phyloP scores from a whole-genome alignment of 2,329 filamentous ascomycete genomes.

The Tolypocladium album region DNA sequence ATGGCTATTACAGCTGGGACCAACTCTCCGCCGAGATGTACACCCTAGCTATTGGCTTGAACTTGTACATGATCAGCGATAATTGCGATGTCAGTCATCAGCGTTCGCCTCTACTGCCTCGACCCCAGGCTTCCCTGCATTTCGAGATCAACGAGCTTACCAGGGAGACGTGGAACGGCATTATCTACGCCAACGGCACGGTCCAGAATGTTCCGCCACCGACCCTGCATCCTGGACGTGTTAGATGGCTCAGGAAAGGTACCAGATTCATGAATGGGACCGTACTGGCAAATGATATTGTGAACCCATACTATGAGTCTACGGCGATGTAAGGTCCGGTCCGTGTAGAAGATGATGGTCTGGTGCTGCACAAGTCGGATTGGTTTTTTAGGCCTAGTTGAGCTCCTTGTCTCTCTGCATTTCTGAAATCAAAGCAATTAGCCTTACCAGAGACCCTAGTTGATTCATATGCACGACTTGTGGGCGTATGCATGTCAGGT shows the following conservation, averaged over 20 bases:
- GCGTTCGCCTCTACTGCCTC: slow-evolving; percentile 12
- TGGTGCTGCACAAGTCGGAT: background rate
- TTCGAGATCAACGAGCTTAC: background rate
- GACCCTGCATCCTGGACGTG: background rate
- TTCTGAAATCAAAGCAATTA: no score
- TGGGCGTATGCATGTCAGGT: no score
- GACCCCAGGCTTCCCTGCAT: background rate
- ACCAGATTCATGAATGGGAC: background rate
- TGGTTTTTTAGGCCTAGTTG: background rate
- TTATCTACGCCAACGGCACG: slow-evolving; percentile 20
- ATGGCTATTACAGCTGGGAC: slow-evolving; percentile 13
- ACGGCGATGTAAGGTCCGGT: background rate
- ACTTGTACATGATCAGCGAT: slow-evolving; percentile 21
- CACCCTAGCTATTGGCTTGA: slow-evolving; percentile 15
- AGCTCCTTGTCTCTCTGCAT: no score
- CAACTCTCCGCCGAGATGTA: slow-evolving; percentile 20
- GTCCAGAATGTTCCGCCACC: slow-evolving; percentile 9
- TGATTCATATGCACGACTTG: no score
- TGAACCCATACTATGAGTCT: background rate
- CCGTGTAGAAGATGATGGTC: background rate
- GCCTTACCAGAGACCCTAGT: no score
- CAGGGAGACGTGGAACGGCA: slow-evolving; percentile 13
- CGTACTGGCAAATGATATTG: background rate
- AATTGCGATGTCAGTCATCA: slow-evolving; percentile 15
- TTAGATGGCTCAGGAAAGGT: background rate